These are phyloP conservation scores for Clitopilus passeckerianus DNA, from an alignment of 768 basidiomycete genomes.

Conservation along the genomic window DNA sequence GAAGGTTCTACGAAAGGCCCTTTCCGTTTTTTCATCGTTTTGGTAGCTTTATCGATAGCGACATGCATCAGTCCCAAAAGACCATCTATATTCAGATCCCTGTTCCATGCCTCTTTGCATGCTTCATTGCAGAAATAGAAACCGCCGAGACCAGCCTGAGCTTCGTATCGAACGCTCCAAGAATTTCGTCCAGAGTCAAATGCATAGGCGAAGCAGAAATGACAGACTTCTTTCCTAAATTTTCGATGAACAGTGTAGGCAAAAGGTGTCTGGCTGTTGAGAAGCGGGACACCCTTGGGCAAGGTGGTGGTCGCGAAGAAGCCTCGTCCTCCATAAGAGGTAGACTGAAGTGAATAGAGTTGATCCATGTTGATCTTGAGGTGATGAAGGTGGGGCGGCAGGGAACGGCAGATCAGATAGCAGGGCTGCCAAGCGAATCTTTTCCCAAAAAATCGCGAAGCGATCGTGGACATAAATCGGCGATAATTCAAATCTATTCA, in stretches of 20 bases:
- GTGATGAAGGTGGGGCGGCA: background rate
- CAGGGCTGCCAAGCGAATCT: background rate
- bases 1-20: conserved; percentile 3
- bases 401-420: background rate
- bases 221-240: conserved; percentile 66
- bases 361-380: background rate
- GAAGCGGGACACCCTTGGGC: conserved; percentile 36
- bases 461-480: background rate
- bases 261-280: conserved; percentile 44
- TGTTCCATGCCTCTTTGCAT: conserved; percentile 43
- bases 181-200: conserved; percentile 41
- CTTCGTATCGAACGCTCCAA: conserved; percentile 38
- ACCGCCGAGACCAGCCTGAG: conserved; percentile 17
- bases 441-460: too few species aligned
- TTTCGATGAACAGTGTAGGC: conserved; percentile 54
- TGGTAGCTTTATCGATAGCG: conserved; percentile 29
- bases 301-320: conserved; percentile 41
- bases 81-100: conserved; percentile 23
- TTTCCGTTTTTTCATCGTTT: conserved; percentile 21
- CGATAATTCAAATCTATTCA: background rate
- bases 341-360: conserved; percentile 14
- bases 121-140: conserved; percentile 52
- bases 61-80: conserved; percentile 25
- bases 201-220: conserved; percentile 58
- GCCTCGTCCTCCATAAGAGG: conserved; percentile 47